Evolutionary conservation across 345 rosid species (phyloP), one percentile per base, ranked within the genome.

Genomic region (Eucalyptus cloeziana): DNA sequence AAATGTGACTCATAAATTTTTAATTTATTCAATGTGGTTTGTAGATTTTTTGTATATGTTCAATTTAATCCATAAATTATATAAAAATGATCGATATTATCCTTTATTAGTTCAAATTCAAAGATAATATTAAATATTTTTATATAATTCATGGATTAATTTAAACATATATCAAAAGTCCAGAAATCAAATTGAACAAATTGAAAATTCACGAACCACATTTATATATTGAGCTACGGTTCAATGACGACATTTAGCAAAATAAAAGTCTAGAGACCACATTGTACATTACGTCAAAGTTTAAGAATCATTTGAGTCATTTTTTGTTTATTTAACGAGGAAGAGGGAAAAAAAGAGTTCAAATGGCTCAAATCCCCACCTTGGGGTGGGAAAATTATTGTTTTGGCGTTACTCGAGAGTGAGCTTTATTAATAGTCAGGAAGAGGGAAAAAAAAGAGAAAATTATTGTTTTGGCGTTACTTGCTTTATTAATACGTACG

Each of bases 161-260:
- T 56, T 56, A 19, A 56, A 9, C 5, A 24, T 56, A 4, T 56
- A 56, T 6, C 3, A 56, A 56, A 24, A 56, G 1, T 24, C 1
- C 1, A 56, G 0, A 56, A 22, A 56, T 0, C 13, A 56, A 22
- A 56, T 56, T 4, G 6, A 24, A 56, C 6, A 22, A 56, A 56
- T 56, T 56, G 6, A 56, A 56, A 56, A 56, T 24, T 24, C 1
- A 56, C 0, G 1, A 56, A 56, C 0, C 2, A 56, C 1, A 24
- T 56, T 24, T 24, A 56, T 25, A 22, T 10, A 56, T 56, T 56
- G 62, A 56, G 30, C 30, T 56, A 24, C 13, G 1, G 13, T 9
- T 56, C 62, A 22, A 10, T 24, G 30, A 24, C 1, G 3, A 56
- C 62, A 24, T 24, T 25, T 5, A 22, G 13, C 2, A 10, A 24